These are phyloP conservation scores for Ogataea corticis DNA, from an alignment of 805 yeast species.

Conservation along the genomic window DNA sequence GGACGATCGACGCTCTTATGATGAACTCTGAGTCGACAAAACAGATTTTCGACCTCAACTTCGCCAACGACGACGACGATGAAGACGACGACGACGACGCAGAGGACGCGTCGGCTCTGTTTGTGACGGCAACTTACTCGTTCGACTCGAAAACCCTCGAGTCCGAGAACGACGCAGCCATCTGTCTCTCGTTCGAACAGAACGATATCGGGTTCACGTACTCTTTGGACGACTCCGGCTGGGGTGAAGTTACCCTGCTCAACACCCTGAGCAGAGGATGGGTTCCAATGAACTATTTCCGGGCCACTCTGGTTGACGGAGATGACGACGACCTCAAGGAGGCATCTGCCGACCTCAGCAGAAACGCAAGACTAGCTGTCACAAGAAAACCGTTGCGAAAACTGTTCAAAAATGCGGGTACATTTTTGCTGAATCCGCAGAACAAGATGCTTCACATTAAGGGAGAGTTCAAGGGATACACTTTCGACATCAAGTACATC, in stretches of 20 bases:
- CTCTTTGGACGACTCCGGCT: conserved; percentile 76
- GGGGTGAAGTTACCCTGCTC: conserved; percentile 82
- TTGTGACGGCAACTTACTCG: conserved; percentile 37
- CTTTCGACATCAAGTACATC: conserved; percentile 57
- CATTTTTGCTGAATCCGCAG: conserved; percentile 64
- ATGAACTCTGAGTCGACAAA: conserved; percentile 17
- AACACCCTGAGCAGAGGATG: conserved; percentile 70
- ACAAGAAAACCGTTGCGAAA: conserved; percentile 55
- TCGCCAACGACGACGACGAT: conserved; percentile 14
- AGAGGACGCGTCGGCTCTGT: conserved; percentile 38
- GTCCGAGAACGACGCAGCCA: conserved; percentile 63
- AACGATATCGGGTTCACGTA: conserved; percentile 77
- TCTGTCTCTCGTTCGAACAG: conserved; percentile 70
- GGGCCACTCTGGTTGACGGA: conserved; percentile 36
- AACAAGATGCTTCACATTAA: conserved; percentile 42
- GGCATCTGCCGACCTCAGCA: conserved; percentile 7
- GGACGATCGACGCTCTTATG: conserved; percentile 9
- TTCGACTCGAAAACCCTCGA: conserved; percentile 50
- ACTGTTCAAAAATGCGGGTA: conserved; percentile 63
- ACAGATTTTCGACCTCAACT: conserved; percentile 15
- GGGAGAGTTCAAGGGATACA: conserved; percentile 40
- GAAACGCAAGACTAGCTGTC: conserved; percentile 34
- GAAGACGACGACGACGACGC: conserved; percentile 23
- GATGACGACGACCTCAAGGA: conserved; percentile 15
- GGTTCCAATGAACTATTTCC: conserved; percentile 83